Conservation (phyloP, 2,329 filamentous ascomycete species). For the Fusarium fujikuroi region DNA sequence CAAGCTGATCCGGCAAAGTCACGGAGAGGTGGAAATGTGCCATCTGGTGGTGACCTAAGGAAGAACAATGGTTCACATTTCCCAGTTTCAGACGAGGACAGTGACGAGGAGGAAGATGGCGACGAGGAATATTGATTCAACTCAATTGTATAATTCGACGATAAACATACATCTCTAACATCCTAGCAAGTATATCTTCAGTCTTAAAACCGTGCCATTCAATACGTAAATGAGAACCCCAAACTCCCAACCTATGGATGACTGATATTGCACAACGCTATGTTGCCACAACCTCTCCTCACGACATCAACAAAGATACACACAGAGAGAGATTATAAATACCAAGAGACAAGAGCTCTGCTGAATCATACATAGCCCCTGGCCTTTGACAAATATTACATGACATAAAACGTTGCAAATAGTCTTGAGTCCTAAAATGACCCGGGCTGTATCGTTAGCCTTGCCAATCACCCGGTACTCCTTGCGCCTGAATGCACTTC, state of each 20-base stretch:
- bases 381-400: conserved; percentile 38
- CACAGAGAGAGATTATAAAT: conserved; percentile 18
- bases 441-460: conserved; percentile 18
- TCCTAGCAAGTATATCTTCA: not conserved
- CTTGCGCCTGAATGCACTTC: conserved; percentile 42
- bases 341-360: conserved; percentile 31
- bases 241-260: conserved; percentile 43
- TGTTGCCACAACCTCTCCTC: conserved; percentile 15
- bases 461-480: conserved; percentile 38
- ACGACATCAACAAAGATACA: conserved; percentile 1
- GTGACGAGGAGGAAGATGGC: not conserved
- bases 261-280: conserved; percentile 37
- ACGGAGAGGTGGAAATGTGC: conserved; percentile 12
- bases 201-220: conserved; percentile 20
- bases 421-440: conserved; percentile 27
- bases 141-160: not conserved
- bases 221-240: conserved; percentile 26
- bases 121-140: not conserved
- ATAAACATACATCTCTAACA: not conserved
- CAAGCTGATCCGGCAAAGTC: conserved; percentile 9
- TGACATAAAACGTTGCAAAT: conserved; percentile 36
- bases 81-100: not conserved
- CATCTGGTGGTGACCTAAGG: conserved; percentile 6
- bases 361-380: conserved; percentile 15
- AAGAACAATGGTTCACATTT: conserved; percentile 3